Evolutionary conservation across 2,329 filamentous ascomycete species (phyloP).

Genomic region (Sporothrix curviconia): DNA sequence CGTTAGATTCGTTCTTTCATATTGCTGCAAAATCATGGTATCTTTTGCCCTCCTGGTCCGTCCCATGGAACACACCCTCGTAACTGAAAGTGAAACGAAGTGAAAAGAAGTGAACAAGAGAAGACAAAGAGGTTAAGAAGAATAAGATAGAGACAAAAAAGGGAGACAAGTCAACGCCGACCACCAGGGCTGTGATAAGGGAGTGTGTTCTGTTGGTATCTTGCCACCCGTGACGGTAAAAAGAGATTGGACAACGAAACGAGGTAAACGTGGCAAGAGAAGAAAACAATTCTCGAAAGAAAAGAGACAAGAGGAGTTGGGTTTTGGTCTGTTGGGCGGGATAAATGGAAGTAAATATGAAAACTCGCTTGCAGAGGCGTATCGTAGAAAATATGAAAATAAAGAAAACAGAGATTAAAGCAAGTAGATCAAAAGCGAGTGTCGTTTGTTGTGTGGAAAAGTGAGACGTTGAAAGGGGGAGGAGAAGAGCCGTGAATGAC

Average conservation of each 20-base stretch:
- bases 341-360: not conserved
- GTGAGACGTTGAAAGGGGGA: not conserved
- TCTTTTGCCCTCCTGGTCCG: not conserved
- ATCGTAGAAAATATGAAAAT: not conserved
- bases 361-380: constrained; percentile 7
- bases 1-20: not conserved
- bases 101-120: not conserved
- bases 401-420: not conserved
- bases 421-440: constrained; percentile 2
- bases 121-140: not conserved
- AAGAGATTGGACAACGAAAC: constrained; percentile 23
- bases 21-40: not conserved
- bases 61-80: not conserved
- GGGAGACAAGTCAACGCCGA: not conserved
- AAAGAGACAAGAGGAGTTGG: not conserved
- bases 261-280: not conserved
- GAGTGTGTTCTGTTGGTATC: constrained; percentile 2
- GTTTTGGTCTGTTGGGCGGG: not conserved
- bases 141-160: not conserved
- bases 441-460: not conserved
- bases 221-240: constrained; percentile 22
- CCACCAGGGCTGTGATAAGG: not conserved
- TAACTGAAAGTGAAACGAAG: not conserved
- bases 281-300: not conserved
- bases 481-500: no score